These are phyloP conservation scores for Pichia nanzhaoensis DNA, from an alignment of 805 yeast species.

Conservation along the genomic window DNA sequence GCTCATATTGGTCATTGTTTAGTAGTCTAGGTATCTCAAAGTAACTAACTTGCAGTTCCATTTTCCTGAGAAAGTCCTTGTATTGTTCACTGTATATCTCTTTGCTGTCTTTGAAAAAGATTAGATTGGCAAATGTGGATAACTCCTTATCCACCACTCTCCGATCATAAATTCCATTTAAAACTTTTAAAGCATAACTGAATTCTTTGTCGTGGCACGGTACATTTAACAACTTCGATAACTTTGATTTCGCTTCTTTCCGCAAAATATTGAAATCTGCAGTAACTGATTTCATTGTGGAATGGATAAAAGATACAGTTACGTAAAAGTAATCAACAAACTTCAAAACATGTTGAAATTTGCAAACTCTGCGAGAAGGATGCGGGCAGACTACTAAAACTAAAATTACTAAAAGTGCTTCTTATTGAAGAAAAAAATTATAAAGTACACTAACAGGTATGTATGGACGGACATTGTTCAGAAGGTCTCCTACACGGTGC, in stretches of 20 bases:
- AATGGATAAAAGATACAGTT: no score
- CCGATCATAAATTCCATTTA: not conserved
- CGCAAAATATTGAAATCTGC: not conserved
- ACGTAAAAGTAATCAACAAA: no score
- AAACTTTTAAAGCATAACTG: not conserved
- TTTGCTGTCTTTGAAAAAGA: constrained; percentile 13
- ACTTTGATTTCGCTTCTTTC: not conserved
- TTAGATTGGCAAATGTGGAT: constrained; percentile 13
- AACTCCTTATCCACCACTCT: constrained; percentile 2
- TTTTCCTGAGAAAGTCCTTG: constrained; percentile 5
- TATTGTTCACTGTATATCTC: constrained; percentile 13
- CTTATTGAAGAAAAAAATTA: not conserved
- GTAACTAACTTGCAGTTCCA: constrained; percentile 8
- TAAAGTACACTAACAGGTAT: not conserved
- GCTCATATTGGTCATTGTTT: constrained; percentile 18
- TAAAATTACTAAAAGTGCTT: not conserved
- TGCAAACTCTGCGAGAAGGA: no score
- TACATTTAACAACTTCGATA: not conserved
- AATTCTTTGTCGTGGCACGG: no score
- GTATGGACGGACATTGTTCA: not conserved
- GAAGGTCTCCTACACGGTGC: constrained; percentile 1
- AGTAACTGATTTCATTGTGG: no score
- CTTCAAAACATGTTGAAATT: no score
- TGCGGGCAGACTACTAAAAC: no score
- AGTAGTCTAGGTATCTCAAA: constrained; percentile 19